Base-by-base conservation (phyloP, 176 grass and related monocot species). In the Rhynchospora breviuscula region DNA sequence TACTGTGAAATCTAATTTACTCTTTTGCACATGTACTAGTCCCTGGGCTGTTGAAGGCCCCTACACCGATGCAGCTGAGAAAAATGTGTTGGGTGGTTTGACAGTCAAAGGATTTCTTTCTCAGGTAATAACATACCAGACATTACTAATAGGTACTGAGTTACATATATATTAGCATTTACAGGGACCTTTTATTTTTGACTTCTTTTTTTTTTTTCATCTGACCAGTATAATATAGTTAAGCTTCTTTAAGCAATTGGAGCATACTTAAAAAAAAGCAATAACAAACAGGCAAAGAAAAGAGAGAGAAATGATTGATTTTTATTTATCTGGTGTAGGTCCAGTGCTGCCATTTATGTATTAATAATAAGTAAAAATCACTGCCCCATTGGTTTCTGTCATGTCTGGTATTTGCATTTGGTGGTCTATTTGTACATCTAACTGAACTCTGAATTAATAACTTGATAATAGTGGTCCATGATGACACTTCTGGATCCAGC, bases 41-140 rank as follows among this genome's bases (percentile, higher is more conserved):
- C 96, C 96, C 81, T 99, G 96, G 93, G 83, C 86, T 64, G 83
- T 89, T 63, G 85, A 88, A 85, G 73, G 73, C 6, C 85, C 80
- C 46, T 95, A 99, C 76, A 91, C 90, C 59, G 91, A 95, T 45
- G 89, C 69, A 45, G 96, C 96, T 61, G 93, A 99, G 81, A 99
- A 90, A 86, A 99, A 95, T 86, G 93, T 91, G 71, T 78, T 99
- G 83, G 93, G 93, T 79, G 93, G 93, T 67, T 83, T 95, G 48
- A 93, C 96, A 83, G 87, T 95, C 78, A 86, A 99, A 92, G 96
- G 96, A 68, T 99, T 99, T 88, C 88, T 99, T 18, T 99, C 93
- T 68, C 85, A 99, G 93, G 96, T 99, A 68, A 33, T 65, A 81
- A 68, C 73, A 78, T 78, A 78, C 51, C 25, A 78, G 21, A 75